Evolutionary conservation across 2,329 filamentous ascomycete genomes (phyloP), one percentile per base, ranked within the genome.

Genomic region (Pleomassaria siparia): DNA sequence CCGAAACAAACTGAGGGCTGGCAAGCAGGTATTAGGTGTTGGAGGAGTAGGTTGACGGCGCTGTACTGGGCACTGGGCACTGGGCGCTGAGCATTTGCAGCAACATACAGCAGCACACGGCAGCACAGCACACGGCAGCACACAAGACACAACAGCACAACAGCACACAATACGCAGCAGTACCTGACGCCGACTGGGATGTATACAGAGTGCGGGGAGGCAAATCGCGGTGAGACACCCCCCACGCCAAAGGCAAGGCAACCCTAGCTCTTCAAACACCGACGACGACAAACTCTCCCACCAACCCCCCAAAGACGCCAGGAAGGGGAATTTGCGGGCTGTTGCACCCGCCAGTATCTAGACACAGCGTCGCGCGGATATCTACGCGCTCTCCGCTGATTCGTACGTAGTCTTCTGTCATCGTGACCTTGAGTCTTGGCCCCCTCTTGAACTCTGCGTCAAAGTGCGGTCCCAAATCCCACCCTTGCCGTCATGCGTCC

Each of bases 401-500:
- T 59, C 49, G 56, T 41, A 53, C 46, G 49, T 47, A 40, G 42
- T 29, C 44, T 44, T 40, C 51, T 44, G 58, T 51, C n/a, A n/a
- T n/a, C 37, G 62, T 66, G 64, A 63, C 64, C 63, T 66, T 60
- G 62, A 59, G 52, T 39, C 60, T 64, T 64, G 61, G 65, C 64
- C 44, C 37, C 55, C 42, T n/a, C n/a, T n/a, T 15, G 39, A 53
- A 52, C 42, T 56, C 53, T 56, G 58, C 54, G 49, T 59, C 53
- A 50, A 53, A 59, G 51, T 59, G 40, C 43, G 55, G 32, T 21
- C 32, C 16, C 32, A n/a, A 21, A 37, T 60, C 56, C 62, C 65
- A 62, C 58, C 59, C 64, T 64, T 67, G 63, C 64, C 65, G 63
- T 66, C 64, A 67, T 69, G 60, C 54, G 42, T 48, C 53, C 58